Evolutionary conservation across 805 yeast species (phyloP).

Genomic region (Jamesozyma spencerorum): DNA sequence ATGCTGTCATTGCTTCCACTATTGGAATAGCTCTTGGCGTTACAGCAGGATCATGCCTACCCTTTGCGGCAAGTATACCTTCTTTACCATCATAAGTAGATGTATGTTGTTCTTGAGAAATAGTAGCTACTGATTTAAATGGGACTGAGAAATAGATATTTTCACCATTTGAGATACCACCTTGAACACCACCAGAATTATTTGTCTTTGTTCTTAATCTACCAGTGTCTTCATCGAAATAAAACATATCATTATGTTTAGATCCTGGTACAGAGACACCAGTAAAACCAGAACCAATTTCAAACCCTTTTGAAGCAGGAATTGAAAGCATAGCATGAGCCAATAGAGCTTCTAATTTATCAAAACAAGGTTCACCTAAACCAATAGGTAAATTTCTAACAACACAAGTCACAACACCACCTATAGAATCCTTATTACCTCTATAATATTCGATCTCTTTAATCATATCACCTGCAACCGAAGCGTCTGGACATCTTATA

Average conservation of each 20-base stretch:
- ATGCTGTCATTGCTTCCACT: conserved; percentile 97
- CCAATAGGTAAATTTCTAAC: conserved; percentile 89
- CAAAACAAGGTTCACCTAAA: conserved; percentile 97
- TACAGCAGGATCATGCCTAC: conserved; percentile 97
- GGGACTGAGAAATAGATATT: conserved; percentile 90
- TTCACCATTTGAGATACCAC: conserved; percentile 96
- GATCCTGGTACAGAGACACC: conserved; percentile 91
- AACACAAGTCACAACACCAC: conserved; percentile 97
- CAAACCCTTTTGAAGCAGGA: conserved; percentile 97
- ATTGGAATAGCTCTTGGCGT: conserved; percentile 98
- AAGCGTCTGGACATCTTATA: conserved; percentile 83
- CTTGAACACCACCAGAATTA: conserved; percentile 95
- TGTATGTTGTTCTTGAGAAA: conserved; percentile 85
- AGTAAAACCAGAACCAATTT: conserved; percentile 90
- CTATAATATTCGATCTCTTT: conserved; percentile 79
- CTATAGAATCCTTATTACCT: conserved; percentile 84
- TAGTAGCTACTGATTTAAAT: conserved; percentile 97
- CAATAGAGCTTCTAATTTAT: conserved; percentile 85
- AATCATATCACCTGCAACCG: conserved; percentile 68
- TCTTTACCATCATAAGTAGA: conserved; percentile 78
- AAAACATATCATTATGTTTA: conserved; percentile 84
- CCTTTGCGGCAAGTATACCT: conserved; percentile 89
- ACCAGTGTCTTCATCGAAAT: conserved; percentile 46
- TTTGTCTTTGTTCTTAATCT: conserved; percentile 80
- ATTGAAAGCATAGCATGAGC: conserved; percentile 98